These are phyloP conservation scores for Kazachstania africana DNA, from an alignment of 805 yeast species.

Conservation along the genomic window DNA sequence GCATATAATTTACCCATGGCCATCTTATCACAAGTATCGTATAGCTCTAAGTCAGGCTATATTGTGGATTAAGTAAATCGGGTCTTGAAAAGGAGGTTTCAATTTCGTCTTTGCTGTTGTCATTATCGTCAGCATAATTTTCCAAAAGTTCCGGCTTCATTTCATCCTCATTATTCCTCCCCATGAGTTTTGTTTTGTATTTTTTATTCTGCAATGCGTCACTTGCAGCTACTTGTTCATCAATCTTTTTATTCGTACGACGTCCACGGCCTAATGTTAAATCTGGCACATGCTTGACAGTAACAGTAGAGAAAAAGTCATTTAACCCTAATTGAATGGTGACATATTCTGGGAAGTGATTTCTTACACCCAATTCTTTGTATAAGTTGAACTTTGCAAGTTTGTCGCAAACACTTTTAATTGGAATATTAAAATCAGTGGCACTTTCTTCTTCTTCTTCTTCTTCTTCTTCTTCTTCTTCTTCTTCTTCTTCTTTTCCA, in stretches of 20 bases:
- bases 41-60: slow-evolving; percentile 1
- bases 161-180: not conserved
- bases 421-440: not conserved
- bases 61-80: slow-evolving; percentile 1
- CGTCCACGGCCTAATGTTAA: slow-evolving; percentile 8
- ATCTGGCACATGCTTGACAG: slow-evolving; percentile 4
- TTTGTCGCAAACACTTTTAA: slow-evolving; percentile 3
- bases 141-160: not conserved
- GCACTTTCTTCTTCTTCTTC: not conserved
- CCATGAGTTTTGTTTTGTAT: not conserved
- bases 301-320: slow-evolving; percentile 6
- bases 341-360: slow-evolving; percentile 7
- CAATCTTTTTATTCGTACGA: slow-evolving; percentile 8
- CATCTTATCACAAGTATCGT: slow-evolving; percentile 4
- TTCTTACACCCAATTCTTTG: slow-evolving; percentile 5
- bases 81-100: not conserved
- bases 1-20: slow-evolving; percentile 8
- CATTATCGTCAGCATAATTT: not conserved
- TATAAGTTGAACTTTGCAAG: slow-evolving; percentile 9
- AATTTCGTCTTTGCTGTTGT: not conserved
- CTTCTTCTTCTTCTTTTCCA: slow-evolving; percentile 5
- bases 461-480: slow-evolving; percentile 6
- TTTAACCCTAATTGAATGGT: slow-evolving; percentile 5
- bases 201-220: slow-evolving; percentile 2
- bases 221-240: slow-evolving; percentile 10